Base-by-base conservation (phyloP, 192 early-diverging fungal genomes). In the Coemansia sp. region DNA sequence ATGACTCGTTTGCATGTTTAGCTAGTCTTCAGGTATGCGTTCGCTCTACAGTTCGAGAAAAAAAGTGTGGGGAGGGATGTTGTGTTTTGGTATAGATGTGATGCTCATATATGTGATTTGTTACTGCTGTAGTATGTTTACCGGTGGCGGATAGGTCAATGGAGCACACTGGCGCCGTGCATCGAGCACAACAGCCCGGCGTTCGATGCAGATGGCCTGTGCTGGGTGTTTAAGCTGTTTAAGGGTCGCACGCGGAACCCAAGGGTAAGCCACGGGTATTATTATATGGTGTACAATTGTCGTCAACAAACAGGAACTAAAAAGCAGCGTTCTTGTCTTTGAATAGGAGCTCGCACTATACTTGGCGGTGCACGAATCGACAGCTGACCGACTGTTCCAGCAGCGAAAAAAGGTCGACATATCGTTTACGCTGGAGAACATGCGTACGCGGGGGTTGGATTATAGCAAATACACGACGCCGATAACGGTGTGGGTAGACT, bases 101-200 rank as follows among this genome's bases (percentile, higher is more conserved):
- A 27, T 51, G 48, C 48, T 51, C 19, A 51, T 19, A 51, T 57
- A 6, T 56, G 24, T 45, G 17, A 34, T 46, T 13, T 56, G 54
- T 37, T 67, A 67, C 54, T 67, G 66, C 33, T 79, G 57, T 74
- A 83, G 75, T 78, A 78, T 41, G 80, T 83, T 37, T 83, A 83
- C n/a, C 75, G 80, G 72, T 83, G 80, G 80, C 71, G 75, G 64
- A 78, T 83, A 53, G 75, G 75, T n/a, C 74, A 83, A 51, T 83
- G 80, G 80, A 72, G 73, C 59, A 70, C 73, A 36, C 67, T 83
- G 33, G 69, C 75, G 50, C 74, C 80, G 51, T 78, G 74, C 70
- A 59, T 78, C 40, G 80, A 83, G 54, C 80, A 83, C 66, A 83
- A 77, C 63, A 83, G 80, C 63, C 80, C 80, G 1, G 63, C 75